Percentiles rank a stretch among this genome's conserved stretches.
Conservation (phyloP, 2,329 filamentous ascomycete species). For the Leptographium flavum region DNA sequence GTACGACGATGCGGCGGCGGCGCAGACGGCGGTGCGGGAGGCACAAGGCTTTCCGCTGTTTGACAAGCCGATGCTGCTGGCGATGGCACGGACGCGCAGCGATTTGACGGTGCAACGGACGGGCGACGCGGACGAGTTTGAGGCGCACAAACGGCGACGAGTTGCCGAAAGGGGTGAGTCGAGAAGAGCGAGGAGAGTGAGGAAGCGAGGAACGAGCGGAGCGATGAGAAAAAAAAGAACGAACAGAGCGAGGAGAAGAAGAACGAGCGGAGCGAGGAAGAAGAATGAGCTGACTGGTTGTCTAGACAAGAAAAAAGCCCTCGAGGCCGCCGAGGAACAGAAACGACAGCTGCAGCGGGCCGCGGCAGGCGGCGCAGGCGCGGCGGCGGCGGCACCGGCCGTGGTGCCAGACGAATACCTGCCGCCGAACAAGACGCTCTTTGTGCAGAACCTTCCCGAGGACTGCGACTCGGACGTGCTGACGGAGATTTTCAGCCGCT, state of each 20-base stretch:
- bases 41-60: slow-evolving; percentile 88
- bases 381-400: slow-evolving; percentile 18
- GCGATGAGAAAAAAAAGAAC: too few species aligned
- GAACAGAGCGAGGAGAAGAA: neutral
- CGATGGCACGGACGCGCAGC: slow-evolving; percentile 68
- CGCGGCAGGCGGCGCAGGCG: slow-evolving; percentile 22
- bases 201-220: too few species aligned
- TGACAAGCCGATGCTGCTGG: slow-evolving; percentile 76
- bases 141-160: slow-evolving; percentile 70
- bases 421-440: slow-evolving; percentile 92
- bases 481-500: slow-evolving; percentile 68
- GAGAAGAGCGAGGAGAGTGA: neutral
- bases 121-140: slow-evolving; percentile 67
- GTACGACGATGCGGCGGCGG: slow-evolving; percentile 70
- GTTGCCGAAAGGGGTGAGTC: slow-evolving; percentile 74
- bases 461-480: slow-evolving; percentile 72
- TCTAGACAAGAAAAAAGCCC: slow-evolving; percentile 61
- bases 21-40: slow-evolving; percentile 69
- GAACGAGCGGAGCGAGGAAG: neutral
- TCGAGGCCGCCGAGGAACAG: slow-evolving; percentile 64
- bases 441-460: slow-evolving; percentile 83
- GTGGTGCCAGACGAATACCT: slow-evolving; percentile 90
- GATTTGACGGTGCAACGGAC: slow-evolving; percentile 72
- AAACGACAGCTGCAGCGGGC: slow-evolving; percentile 35
- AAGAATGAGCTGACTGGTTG: neutral